Conservation (phyloP, 768 basidiomycete species). For the Boletus subcaerulescens region DNA sequence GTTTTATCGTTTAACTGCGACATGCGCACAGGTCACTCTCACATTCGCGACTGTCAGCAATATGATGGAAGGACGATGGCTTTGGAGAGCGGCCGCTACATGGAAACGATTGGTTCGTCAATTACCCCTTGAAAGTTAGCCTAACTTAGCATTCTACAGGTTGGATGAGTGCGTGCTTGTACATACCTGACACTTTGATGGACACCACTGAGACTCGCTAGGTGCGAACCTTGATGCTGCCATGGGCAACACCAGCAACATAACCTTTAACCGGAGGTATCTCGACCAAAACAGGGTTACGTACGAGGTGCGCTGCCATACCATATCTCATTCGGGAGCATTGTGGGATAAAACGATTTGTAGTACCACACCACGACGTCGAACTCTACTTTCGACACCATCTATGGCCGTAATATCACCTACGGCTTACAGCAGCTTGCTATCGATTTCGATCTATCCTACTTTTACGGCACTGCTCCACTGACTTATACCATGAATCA, state of each 20-base stretch:
- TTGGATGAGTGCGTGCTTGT: constrained; percentile 56
- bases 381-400: constrained; percentile 62
- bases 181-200: background rate
- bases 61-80: constrained; percentile 31
- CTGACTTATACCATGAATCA: constrained; percentile 68
- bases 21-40: constrained; percentile 46
- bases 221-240: constrained; percentile 47
- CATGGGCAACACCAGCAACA: constrained; percentile 41
- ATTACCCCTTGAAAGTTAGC: background rate
- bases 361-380: constrained; percentile 64
- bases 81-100: constrained; percentile 82
- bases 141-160: constrained; percentile 22
- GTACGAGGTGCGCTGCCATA: constrained; percentile 51
- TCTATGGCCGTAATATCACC: constrained; percentile 50
- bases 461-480: constrained; percentile 69
- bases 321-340: background rate
- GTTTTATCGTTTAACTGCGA: background rate
- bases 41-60: constrained; percentile 28
- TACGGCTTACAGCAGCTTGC: constrained; percentile 52
- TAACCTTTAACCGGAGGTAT: constrained; percentile 69
- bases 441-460: constrained; percentile 56
- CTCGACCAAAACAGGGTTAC: constrained; percentile 78
- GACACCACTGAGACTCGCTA: constrained; percentile 15
- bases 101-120: constrained; percentile 81
- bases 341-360: background rate